Base-by-base conservation (phyloP, 441 rosid genomes). In the Populus hybrid region DNA sequence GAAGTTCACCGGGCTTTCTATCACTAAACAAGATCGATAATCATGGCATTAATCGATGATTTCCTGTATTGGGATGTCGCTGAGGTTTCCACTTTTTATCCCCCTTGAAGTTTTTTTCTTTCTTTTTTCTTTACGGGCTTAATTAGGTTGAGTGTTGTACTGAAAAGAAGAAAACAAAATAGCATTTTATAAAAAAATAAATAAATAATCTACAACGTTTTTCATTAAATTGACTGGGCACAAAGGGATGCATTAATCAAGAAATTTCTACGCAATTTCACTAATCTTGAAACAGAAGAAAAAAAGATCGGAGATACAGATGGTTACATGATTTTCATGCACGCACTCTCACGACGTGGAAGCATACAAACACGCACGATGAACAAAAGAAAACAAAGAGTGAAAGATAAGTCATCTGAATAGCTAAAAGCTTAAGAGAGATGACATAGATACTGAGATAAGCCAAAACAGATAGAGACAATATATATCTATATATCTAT, bases 391-490 rank as follows among this genome's bases (percentile, higher is more conserved):
- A 38, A 67, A 79, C 69, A 73, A 75, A 67, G 36, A 70, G 38
- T 21, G 26, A n/a, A 73, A 73, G 74, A 46, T 69, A 68, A 54
- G 70, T 59, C 46, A 30, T 40, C 10, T 66, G 72, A 57, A 28
- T 63, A 54, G 30, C 42, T 54, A 64, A 23, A 36, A 34, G 73
- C 75, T 73, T 70, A 76, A 10, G 28, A 21, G 24, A 63, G 26
- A 79, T 72, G 83, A 14, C 5, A 40, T 11, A 12, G 50, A 40
- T 10, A 40, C 3, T 3, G 54, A 79, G 75, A 81, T 72, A 78
- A 81, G 73, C 88, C 86, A 73, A 85, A 73, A 40, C 79, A 76
- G 82, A 85, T 69, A 75, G 79, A 67, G 83, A 81, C 85, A 80
- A 10, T 0, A 40, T 10, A 40, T 40, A 10, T 40, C 3, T 10